Conservation (phyloP, 305 asterid genomes). For the Ilex paraguariensis region DNA sequence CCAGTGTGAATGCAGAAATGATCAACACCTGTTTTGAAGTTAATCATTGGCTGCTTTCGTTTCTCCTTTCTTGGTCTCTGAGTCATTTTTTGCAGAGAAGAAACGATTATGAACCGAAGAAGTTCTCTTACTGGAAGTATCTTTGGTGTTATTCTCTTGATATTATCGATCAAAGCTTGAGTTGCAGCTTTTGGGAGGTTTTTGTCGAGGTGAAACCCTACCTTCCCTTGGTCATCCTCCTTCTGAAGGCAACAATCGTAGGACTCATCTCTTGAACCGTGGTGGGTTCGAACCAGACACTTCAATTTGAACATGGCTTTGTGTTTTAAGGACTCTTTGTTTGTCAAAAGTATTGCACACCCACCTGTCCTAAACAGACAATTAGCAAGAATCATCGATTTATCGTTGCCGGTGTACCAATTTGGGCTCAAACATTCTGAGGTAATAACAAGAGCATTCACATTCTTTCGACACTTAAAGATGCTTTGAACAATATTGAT, state of each 20-base stretch:
- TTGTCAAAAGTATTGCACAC: constrained; percentile 56
- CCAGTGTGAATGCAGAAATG: constrained; percentile 86
- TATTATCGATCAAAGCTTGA: constrained; percentile 57
- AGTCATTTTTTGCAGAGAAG: constrained; percentile 5
- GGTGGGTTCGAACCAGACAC: constrained; percentile 63
- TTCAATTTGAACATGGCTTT: constrained; percentile 55
- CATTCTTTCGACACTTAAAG: constrained; percentile 31
- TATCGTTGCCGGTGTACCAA: constrained; percentile 71
- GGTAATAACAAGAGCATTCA: constrained; percentile 50
- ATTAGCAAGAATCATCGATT: constrained; percentile 75
- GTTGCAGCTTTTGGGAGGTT: constrained; percentile 76
- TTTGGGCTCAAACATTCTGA: constrained; percentile 64
- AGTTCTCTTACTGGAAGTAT: constrained; percentile 59
- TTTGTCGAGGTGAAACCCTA: constrained; percentile 65
- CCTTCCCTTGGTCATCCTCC: constrained; percentile 54
- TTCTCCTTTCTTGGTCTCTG: constrained; percentile 23
- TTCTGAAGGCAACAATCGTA: constrained; percentile 55
- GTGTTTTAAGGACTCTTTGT: constrained; percentile 16
- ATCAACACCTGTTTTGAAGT: constrained; percentile 64
- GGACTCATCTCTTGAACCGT: constrained; percentile 61
- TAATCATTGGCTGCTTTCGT: constrained; percentile 24
- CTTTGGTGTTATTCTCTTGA: constrained; percentile 53
- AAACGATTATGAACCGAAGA: constrained; percentile 26
- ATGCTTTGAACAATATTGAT: constrained; percentile 43
- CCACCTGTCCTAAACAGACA: constrained; percentile 79